Percentiles rank a stretch among this genome's conserved stretches.
Evolutionary conservation across 306 rosid species (phyloP).

Genomic region (Vigna radiata): DNA sequence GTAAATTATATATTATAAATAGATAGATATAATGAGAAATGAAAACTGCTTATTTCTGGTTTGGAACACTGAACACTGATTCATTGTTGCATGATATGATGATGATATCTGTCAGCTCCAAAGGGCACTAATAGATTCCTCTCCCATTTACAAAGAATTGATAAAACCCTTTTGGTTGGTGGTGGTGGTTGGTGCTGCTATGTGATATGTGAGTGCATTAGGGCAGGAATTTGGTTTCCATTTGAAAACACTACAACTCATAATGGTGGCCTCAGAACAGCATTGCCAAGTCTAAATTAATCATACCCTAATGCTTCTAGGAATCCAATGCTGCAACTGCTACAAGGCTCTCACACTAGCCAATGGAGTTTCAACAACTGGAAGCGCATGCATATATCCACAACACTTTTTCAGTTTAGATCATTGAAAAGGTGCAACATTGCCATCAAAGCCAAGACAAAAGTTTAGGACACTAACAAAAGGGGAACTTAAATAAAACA

Average conservation of each 20-base stretch:
- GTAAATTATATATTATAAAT: too few relatives aligned
- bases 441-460: slow-evolving; percentile 50
- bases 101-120: slow-evolving; percentile 44
- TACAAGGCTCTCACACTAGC: slow-evolving; percentile 27
- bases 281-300: slow-evolving; percentile 29
- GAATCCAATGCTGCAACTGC: slow-evolving; percentile 59
- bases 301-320: slow-evolving; percentile 45
- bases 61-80: slow-evolving; percentile 17
- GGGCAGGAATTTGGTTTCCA: slow-evolving; percentile 21
- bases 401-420: slow-evolving; percentile 27
- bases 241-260: slow-evolving; percentile 44
- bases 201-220: slow-evolving; percentile 5
- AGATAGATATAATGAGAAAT: background rate
- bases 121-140: slow-evolving; percentile 44
- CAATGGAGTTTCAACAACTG: slow-evolving; percentile 47
- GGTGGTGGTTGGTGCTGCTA: slow-evolving; percentile 42
- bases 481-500: background rate
- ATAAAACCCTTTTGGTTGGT: slow-evolving; percentile 35
- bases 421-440: slow-evolving; percentile 39
- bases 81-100: slow-evolving; percentile 38
- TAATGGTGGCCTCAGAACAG: slow-evolving; percentile 37
- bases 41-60: slow-evolving; percentile 18
- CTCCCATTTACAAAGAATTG: slow-evolving; percentile 40
- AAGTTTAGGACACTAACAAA: slow-evolving; percentile 38
- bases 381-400: slow-evolving; percentile 40